These are phyloP conservation scores for Annulohypoxylon nitens DNA, from an alignment of 495 filamentous ascomycete genomes.

Conservation along the genomic window DNA sequence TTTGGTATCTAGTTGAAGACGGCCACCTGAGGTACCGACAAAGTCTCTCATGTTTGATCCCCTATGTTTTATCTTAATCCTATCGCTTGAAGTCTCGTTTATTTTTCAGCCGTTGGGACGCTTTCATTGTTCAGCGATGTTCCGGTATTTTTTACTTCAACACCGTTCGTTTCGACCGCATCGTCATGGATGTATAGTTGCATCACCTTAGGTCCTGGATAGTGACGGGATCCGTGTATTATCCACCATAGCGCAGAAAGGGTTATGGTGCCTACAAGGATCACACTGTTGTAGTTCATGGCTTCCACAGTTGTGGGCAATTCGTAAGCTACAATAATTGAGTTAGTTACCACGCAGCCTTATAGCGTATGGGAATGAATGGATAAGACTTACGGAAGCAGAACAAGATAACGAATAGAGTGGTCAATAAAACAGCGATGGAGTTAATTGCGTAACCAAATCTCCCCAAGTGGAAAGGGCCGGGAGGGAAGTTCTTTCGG, in stretches of 20 bases:
- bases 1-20: background rate
- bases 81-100: background rate
- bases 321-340: constrained; percentile 61
- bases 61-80: background rate
- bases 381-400: constrained; percentile 67
- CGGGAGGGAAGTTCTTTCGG: constrained; percentile 72
- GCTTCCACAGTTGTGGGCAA: constrained; percentile 67
- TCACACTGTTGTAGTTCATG: constrained; percentile 81
- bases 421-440: constrained; percentile 72
- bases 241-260: constrained; percentile 74
- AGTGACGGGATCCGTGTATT: constrained; percentile 67
- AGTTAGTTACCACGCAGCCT: constrained; percentile 15
- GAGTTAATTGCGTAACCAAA: constrained; percentile 72
- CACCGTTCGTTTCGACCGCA: constrained; percentile 17
- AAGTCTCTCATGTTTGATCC: too few relatives aligned
- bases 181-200: constrained; percentile 60
- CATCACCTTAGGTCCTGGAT: constrained; percentile 70
- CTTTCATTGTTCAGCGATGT: constrained; percentile 2
- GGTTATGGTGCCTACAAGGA: constrained; percentile 68
- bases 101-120: background rate
- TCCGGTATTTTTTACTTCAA: constrained; percentile 23
- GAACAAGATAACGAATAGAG: constrained; percentile 78
- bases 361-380: background rate
- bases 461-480: constrained; percentile 76
- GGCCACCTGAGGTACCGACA: background rate